Evolutionary conservation across 2,329 filamentous ascomycete species (phyloP), one percentile per base, ranked within the genome.

Genomic region (Fonsecaea nubica): DNA sequence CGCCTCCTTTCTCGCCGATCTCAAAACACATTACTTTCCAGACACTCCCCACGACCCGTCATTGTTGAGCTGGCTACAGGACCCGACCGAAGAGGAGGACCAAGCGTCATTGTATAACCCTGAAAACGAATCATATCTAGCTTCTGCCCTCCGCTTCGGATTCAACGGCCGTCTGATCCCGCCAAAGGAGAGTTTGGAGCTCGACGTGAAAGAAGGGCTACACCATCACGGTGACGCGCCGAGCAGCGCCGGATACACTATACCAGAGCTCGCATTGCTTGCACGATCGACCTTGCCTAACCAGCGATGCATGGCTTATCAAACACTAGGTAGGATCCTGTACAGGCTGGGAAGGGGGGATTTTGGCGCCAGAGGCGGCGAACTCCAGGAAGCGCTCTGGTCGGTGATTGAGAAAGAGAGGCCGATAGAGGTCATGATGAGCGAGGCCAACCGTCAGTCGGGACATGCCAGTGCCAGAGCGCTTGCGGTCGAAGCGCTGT

Each of bases 181-280:
- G 0, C 95, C 95, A 0, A 85, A 87, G 57, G 85, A 88, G 38
- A 89, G 92, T 32, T 85, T 93, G 63, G 83, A 86, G 1, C 88
- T 98, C 32, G 91, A 94, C 4, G 87, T 87, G 0, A 89, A 88
- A 12, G 87, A 90, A 66, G 95, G 95, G 0, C 84, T 99, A 13
- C 95, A 99, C 77, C 94, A 99, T 77, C 95, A 99, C 77, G 93
- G 91, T 69, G 88, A 93, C 65, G 93, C 94, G 1, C 95, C 95
- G 15, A 92, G 96, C 78, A 92, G 93, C 1, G 95, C 95, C 0
- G 95, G 95, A 0, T 99, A 99, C 79, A 98, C 95, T 0, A 86
- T 99, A 35, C 87, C 89, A 0, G 95, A 99, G 78, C 83, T 99
- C 1, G 89, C 92, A 1, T 87, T 90, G 36, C 84, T 97, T 1